These are phyloP conservation scores for Dothistroma septosporum DNA, from an alignment of 2,329 filamentous ascomycete species.

Conservation along the genomic window DNA sequence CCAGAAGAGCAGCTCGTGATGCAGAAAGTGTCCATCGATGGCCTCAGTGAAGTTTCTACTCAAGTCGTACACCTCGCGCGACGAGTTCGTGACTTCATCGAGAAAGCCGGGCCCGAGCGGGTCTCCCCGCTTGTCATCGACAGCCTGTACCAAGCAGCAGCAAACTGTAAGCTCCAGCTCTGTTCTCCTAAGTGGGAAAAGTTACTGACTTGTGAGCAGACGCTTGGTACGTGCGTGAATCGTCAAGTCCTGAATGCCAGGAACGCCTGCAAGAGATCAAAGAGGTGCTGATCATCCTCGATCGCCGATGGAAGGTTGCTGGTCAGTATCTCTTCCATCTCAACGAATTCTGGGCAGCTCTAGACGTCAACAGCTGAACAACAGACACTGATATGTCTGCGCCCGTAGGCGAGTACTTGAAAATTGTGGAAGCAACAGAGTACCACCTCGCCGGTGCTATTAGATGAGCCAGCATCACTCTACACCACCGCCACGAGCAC, in stretches of 20 bases:
- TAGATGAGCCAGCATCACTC: slow-evolving; percentile 8
- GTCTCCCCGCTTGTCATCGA: slow-evolving; percentile 30
- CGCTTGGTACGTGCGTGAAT: slow-evolving; percentile 34
- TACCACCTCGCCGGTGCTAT: slow-evolving; percentile 19
- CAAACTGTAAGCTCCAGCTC: slow-evolving; percentile 27
- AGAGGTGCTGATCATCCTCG: slow-evolving; percentile 22
- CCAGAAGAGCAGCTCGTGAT: slow-evolving; percentile 35
- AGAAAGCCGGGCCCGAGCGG: slow-evolving; percentile 10
- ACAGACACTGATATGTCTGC: slow-evolving; percentile 1
- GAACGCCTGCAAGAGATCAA: slow-evolving; percentile 24
- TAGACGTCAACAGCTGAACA: background rate
- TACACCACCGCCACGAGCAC: background rate
- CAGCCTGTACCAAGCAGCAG: slow-evolving; percentile 35
- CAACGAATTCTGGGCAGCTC: slow-evolving; percentile 7
- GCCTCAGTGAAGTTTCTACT: slow-evolving; percentile 18
- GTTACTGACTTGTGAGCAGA: slow-evolving; percentile 6
- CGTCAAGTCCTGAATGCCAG: slow-evolving; percentile 23
- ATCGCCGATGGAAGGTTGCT: slow-evolving; percentile 26
- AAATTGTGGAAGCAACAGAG: slow-evolving; percentile 24
- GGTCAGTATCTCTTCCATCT: slow-evolving; percentile 24
- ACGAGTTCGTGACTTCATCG: slow-evolving; percentile 14
- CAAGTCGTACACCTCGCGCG: slow-evolving; percentile 20
- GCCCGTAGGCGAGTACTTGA: slow-evolving; percentile 20
- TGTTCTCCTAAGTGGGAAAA: too few relatives aligned
- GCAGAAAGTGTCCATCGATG: slow-evolving; percentile 34